Base-by-base conservation (phyloP, 257 asterid genomes). In the Solanum chilense region DNA sequence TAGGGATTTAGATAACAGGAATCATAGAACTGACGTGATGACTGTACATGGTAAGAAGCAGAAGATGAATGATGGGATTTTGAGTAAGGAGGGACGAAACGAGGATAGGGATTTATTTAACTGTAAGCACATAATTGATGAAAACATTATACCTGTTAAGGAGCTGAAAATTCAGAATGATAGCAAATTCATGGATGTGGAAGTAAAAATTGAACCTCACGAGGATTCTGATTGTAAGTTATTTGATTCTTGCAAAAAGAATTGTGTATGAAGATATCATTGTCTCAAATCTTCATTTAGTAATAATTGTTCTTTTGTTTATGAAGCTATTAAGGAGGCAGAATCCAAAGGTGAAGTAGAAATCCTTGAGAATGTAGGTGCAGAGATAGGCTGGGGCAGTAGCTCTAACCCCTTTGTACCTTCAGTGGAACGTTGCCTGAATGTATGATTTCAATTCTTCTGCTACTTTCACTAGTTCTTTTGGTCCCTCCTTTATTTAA, bases 301-400 rank as follows among this genome's bases (percentile, higher is more conserved):
- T 31, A 12, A 16, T 77, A 86, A 13, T 49, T 66, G 39, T 31
- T 12, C n/a, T 60, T 31, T 29, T 1, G 39, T 37, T 66, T 35
- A 52, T 42, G 68, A 68, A 77, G 85, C 64, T 8, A 13, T 68
- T 2, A 76, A 76, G 83, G 88, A 78, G 37, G 33, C 25, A 85
- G 7, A 62, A 37, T 86, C 85, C 44, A 18, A 45, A 47, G 18
- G 85, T n/a, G 92, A 89, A 8, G 56, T 90, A 78, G 86, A 83
- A 68, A 91, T 92, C 82, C 86, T 90, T 16, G 90, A 87, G n/a
- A 44, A 39, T 89, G 90, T 78, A 37, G 52, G 68, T 52, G 88
- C 86, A 83, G 86, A 64, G 66, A 2, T 9, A 39, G 23, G 62
- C 87, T 5, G 16, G 85, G 85, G 69, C 85, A 80, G 85, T 31